These are phyloP conservation scores for Suhomyces choctaworum DNA, from an alignment of 1,139 yeast species.

Conservation along the genomic window DNA sequence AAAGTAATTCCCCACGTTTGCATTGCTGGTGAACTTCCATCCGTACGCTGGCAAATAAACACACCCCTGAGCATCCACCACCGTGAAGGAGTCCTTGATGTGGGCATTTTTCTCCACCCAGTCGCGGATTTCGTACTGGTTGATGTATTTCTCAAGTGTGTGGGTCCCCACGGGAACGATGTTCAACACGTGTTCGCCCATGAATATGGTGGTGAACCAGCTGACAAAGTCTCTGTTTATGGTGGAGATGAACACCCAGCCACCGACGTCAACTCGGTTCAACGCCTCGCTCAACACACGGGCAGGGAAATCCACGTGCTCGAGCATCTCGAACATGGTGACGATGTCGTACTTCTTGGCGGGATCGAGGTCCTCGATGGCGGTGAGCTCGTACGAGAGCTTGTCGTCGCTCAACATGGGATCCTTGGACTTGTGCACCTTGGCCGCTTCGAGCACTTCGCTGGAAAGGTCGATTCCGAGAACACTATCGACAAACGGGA, in stretches of 20 bases:
- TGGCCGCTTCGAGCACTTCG: slow-evolving; percentile 81
- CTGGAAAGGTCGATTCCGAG: slow-evolving; percentile 82
- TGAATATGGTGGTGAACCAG: slow-evolving; percentile 89
- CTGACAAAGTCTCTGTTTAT: slow-evolving; percentile 88
- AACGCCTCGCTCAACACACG: slow-evolving; percentile 69
- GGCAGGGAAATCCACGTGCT: slow-evolving; percentile 87
- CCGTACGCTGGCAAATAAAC: slow-evolving; percentile 81
- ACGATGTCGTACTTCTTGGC: slow-evolving; percentile 65
- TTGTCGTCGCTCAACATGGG: slow-evolving; percentile 49
- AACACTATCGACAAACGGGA: slow-evolving; percentile 62
- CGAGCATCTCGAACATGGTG: slow-evolving; percentile 92
- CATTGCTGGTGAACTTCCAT: slow-evolving; percentile 68
- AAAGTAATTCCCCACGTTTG: slow-evolving; percentile 78
- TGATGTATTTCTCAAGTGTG: slow-evolving; percentile 79
- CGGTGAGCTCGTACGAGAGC: slow-evolving; percentile 56
- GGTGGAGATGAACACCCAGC: slow-evolving; percentile 85
- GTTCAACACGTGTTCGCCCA: slow-evolving; percentile 78
- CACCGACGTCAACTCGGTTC: slow-evolving; percentile 69
- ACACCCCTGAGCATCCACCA: slow-evolving; percentile 74
- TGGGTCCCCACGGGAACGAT: slow-evolving; percentile 95
- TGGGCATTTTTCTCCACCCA: slow-evolving; percentile 52
- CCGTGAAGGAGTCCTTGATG: slow-evolving; percentile 48
- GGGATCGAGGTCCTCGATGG: slow-evolving; percentile 58
- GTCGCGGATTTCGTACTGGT: slow-evolving; percentile 66
- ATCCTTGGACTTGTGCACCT: slow-evolving; percentile 63